Evolutionary conservation across 164 flowering plant species (phyloP), one percentile per base, ranked within the genome.

Genomic region (Brasenia schreberi): DNA sequence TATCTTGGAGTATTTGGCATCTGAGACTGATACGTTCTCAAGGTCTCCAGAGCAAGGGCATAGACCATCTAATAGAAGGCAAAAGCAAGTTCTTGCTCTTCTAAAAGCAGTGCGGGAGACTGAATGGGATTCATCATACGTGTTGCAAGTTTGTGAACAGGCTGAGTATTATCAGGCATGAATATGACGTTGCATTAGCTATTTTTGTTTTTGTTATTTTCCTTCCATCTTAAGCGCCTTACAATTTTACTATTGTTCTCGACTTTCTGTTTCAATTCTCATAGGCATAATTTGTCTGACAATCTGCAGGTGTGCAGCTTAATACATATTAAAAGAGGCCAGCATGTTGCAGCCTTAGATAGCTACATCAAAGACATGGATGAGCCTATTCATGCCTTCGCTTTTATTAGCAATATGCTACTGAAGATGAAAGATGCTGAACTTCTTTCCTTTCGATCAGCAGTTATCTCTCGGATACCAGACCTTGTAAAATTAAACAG

Each of bases 371-470:
- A 86, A 78, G 96, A 82, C 69, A 71, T 71, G 6, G 82, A 84
- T 75, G 98, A 91, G 77, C 98, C 98, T 1, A 69, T 91, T 72
- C 86, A 86, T 80, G 94, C 98, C 58, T 94, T 94, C 67, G 78
- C 87, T 70, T 94, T 84, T 77, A 85, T 91, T 74, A 78, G 83
- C 71, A 69, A 68, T 68, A 76, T 72, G 66, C 71, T 94, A 42
- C 66, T 67, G 58, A 77, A 68, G 65, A 66, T 80, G 65, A 71
- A 68, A 64, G 81, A 78, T 61, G 66, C 71, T 59, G 90, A 85
- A 67, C 64, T n/a, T 65, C 74, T 70, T 74, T 68, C 80, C 75
- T 87, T 93, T 66, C 81, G 69, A 12, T 77, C 88, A 67, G 92
- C 86, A 65, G 85, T 91, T 67, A 71, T 85, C 44, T 79, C 86